A percentile compares a stretch with the other conserved stretches of the same genome.
These are phyloP conservation scores for Funneliformis geosporum DNA, from an alignment of 192 early-diverging fungal species.

Conservation along the genomic window DNA sequence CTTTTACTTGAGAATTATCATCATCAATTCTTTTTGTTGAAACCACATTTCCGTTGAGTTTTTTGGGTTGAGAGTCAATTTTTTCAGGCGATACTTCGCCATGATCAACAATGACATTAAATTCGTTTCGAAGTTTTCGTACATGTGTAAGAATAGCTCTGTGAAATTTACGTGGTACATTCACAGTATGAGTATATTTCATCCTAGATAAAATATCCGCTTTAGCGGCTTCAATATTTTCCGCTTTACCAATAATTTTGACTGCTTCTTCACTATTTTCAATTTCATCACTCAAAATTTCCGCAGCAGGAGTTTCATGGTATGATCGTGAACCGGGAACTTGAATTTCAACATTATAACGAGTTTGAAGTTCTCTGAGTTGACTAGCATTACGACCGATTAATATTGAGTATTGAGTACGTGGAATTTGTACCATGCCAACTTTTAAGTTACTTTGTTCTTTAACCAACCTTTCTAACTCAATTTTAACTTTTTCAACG, in stretches of 20 bases:
- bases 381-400: conserved; percentile 78
- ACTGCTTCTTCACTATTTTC: conserved; percentile 41
- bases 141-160: conserved; percentile 54
- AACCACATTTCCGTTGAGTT: conserved; percentile 27
- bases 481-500: conserved; percentile 51
- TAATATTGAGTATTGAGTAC: conserved; percentile 71
- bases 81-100: conserved; percentile 31
- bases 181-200: conserved; percentile 52
- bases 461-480: conserved; percentile 51
- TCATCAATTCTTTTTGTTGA: conserved; percentile 47
- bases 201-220: conserved; percentile 43
- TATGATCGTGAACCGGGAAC: conserved; percentile 49
- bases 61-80: conserved; percentile 9
- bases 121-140: conserved; percentile 62
- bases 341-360: conserved; percentile 65
- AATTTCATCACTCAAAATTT: not conserved
- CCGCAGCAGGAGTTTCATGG: not conserved
- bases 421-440: conserved; percentile 63
- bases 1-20: conserved; percentile 34
- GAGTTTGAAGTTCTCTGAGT: conserved; percentile 70
- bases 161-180: conserved; percentile 54
- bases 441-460: conserved; percentile 39
- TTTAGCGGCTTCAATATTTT: conserved; percentile 53
- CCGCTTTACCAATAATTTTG: conserved; percentile 58
- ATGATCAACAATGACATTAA: conserved; percentile 60